These are phyloP conservation scores for Emericellopsis atlantica DNA, from an alignment of 2,329 filamentous ascomycete genomes.

Conservation along the genomic window DNA sequence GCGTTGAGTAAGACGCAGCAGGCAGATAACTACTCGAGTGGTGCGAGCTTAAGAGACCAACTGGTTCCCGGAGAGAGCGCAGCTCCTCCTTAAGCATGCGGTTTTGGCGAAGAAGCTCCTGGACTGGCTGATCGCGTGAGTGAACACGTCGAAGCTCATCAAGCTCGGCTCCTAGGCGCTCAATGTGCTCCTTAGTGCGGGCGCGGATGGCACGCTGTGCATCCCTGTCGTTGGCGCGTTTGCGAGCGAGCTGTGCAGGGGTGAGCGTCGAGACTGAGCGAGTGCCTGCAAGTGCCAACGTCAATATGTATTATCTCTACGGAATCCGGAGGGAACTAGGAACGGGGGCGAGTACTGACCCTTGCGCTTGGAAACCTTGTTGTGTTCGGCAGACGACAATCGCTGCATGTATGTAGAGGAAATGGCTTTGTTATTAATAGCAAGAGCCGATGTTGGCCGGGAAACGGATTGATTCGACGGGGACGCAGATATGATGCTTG, in stretches of 20 bases:
- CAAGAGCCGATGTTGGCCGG: slow-evolving; percentile 8
- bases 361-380: slow-evolving; percentile 31
- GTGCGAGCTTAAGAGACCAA: slow-evolving; percentile 21
- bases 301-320: not conserved
- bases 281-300: slow-evolving; percentile 37
- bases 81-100: slow-evolving; percentile 41
- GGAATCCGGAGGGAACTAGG: not conserved
- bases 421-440: not conserved
- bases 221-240: slow-evolving; percentile 83
- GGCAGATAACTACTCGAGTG: slow-evolving; percentile 9
- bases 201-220: slow-evolving; percentile 80
- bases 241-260: slow-evolving; percentile 77
- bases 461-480: slow-evolving; percentile 1
- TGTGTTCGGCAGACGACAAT: slow-evolving; percentile 28
- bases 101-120: slow-evolving; percentile 38
- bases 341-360: slow-evolving; percentile 20
- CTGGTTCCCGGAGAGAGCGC: slow-evolving; percentile 27
- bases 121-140: slow-evolving; percentile 35
- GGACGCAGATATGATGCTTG: slow-evolving; percentile 2
- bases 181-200: slow-evolving; percentile 77
- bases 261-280: slow-evolving; percentile 80
- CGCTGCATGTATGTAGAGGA: slow-evolving; percentile 17
- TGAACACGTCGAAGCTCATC: slow-evolving; percentile 50
- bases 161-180: slow-evolving; percentile 62
- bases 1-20: slow-evolving; percentile 25